These are phyloP conservation scores for Mucor plumbeus DNA, from an alignment of 371 early-diverging fungal species.

Conservation along the genomic window DNA sequence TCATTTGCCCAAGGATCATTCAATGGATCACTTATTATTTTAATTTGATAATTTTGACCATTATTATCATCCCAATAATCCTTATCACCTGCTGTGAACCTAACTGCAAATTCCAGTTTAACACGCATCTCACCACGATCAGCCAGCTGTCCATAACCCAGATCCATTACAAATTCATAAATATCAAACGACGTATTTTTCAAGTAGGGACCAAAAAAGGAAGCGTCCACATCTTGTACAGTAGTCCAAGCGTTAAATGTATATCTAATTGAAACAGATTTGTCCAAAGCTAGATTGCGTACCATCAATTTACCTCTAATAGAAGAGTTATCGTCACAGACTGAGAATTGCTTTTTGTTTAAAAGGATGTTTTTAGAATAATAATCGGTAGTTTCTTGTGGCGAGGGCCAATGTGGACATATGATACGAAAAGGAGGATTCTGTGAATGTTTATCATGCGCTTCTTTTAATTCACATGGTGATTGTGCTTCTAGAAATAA, in stretches of 20 bases:
- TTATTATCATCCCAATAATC: conserved; percentile 79
- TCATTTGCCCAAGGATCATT: conserved; percentile 30
- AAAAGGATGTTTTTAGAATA: conserved; percentile 24
- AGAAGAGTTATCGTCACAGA: conserved; percentile 38
- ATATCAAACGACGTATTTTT: conserved; percentile 29
- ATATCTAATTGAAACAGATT: conserved; percentile 65
- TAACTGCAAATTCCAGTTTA: conserved; percentile 24
- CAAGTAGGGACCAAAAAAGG: conserved; percentile 48
- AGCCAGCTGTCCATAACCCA: conserved; percentile 19
- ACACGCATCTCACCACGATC: conserved; percentile 35
- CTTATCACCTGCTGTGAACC: conserved; percentile 55
- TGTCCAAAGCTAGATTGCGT: conserved; percentile 76
- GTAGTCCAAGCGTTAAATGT: conserved; percentile 72
- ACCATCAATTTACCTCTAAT: conserved; percentile 65
- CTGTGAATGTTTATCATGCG: conserved; percentile 17
- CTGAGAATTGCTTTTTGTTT: conserved; percentile 26
- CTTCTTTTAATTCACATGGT: conserved; percentile 45
- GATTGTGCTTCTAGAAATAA: conserved; percentile 53
- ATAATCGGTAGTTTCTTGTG: conserved; percentile 1
- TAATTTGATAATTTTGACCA: conserved; percentile 61
- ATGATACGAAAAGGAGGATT: conserved; percentile 22
- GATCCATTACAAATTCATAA: conserved; percentile 30
- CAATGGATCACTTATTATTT: conserved; percentile 27
- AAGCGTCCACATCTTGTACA: conserved; percentile 56
- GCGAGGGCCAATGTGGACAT: conserved; percentile 26